phyloP scores from a whole-genome alignment of 2,329 filamentous ascomycete genomes.

The Ophidiomyces ophidiicola region DNA sequence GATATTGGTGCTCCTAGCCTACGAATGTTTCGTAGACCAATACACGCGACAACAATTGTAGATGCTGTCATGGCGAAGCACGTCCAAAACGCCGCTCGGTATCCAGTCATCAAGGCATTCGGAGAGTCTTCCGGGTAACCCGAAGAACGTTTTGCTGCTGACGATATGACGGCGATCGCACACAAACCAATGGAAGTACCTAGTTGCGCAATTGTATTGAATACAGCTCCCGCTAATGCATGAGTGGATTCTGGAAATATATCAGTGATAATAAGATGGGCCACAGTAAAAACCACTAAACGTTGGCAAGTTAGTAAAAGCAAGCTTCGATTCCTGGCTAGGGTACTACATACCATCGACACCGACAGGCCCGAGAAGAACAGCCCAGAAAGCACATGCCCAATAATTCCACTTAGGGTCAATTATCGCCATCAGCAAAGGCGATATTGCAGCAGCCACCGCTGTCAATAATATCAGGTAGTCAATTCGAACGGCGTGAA shows the following conservation, averaged over 20 bases:
- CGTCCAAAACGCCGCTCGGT: slow-evolving; percentile 15
- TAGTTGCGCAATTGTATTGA: slow-evolving; percentile 48
- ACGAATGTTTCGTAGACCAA: slow-evolving; percentile 13
- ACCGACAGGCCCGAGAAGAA: slow-evolving; percentile 13
- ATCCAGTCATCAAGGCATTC: slow-evolving; percentile 12
- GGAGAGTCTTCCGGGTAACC: slow-evolving; percentile 3
- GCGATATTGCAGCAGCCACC: slow-evolving; percentile 11
- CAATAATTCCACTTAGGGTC: slow-evolving; percentile 13
- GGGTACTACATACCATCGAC: slow-evolving; percentile 12
- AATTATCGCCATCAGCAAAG: slow-evolving; percentile 14
- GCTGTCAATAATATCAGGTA: slow-evolving; percentile 11
- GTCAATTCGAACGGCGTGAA: slow-evolving; percentile 11
- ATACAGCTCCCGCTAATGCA: slow-evolving; percentile 49
- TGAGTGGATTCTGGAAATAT: slow-evolving; percentile 47
- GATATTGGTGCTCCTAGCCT: neutral
- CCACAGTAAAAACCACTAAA: slow-evolving; percentile 44
- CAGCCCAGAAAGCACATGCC: slow-evolving; percentile 14
- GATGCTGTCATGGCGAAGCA: slow-evolving; percentile 13
- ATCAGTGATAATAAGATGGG: slow-evolving; percentile 42
- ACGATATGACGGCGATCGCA: slow-evolving; percentile 38
- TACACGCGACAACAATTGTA: slow-evolving; percentile 9
- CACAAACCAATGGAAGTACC: slow-evolving; percentile 44
- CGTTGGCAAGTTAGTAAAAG: too few species aligned
- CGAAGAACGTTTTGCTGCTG: slow-evolving; percentile 5
- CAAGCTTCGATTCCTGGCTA: neutral